phyloP scores from a whole-genome alignment of 345 rosid genomes.

The Heritiera littoralis region DNA sequence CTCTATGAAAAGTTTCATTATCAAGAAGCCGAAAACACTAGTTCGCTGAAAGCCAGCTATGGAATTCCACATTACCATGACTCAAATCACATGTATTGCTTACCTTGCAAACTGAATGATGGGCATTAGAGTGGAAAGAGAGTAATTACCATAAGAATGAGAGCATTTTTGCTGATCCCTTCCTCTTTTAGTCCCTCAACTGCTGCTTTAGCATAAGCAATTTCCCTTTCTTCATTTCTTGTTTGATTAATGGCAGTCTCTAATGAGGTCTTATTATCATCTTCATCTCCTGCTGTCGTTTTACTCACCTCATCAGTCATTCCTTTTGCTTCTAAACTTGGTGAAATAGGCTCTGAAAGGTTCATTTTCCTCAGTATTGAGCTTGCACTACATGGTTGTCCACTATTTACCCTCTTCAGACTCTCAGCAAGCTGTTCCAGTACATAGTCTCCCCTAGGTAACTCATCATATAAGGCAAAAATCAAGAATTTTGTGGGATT shows the following conservation, averaged over 20 bases:
- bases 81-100: not conserved
- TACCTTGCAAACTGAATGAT: not conserved
- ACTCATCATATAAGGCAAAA: constrained; percentile 72
- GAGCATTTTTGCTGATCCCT: constrained; percentile 64
- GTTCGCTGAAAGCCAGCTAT: not conserved
- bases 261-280: constrained; percentile 39
- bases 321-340: constrained; percentile 37
- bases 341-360: constrained; percentile 33
- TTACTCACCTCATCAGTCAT: constrained; percentile 28
- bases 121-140: not conserved
- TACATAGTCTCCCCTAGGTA: constrained; percentile 89
- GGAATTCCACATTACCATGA: not conserved
- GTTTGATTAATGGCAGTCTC: constrained; percentile 57
- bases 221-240: constrained; percentile 60
- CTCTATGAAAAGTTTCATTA: not conserved
- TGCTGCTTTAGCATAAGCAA: constrained; percentile 65
- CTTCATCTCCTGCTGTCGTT: constrained; percentile 21
- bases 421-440: constrained; percentile 68
- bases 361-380: constrained; percentile 66
- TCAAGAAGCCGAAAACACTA: not conserved
- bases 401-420: constrained; percentile 45
- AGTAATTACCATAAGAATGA: constrained; percentile 62
- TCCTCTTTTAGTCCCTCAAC: constrained; percentile 65
- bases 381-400: constrained; percentile 66
- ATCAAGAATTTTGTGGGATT: constrained; percentile 76